A percentile compares a stretch with the other conserved stretches of the same genome.
Conservation (phyloP, 176 grass and related monocot genomes). For the Leersia perrieri region DNA sequence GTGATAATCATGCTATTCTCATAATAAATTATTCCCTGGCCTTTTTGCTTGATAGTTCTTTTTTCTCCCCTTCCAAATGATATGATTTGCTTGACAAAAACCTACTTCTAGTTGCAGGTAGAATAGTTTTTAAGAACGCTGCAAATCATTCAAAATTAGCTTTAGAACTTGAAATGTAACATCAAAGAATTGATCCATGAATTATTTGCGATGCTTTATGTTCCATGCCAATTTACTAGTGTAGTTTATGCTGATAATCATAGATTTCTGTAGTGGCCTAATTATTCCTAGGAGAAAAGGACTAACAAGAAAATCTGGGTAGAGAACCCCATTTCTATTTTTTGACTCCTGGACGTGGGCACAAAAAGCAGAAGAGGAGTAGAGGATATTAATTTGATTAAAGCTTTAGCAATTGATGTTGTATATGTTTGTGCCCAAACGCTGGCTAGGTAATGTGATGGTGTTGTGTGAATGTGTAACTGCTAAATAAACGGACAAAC, state of each 20-base stretch:
- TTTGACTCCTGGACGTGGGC: not conserved
- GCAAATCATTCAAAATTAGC: not conserved
- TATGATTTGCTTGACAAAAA: conserved; percentile 19
- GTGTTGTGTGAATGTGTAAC: too few species aligned
- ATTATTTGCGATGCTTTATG: not conserved
- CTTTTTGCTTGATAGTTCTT: not conserved
- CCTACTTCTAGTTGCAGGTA: not conserved
- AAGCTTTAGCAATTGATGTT: not conserved
- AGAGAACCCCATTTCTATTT: not conserved
- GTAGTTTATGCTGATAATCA: not conserved
- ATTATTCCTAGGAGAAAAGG: not conserved
- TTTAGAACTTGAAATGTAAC: conserved; percentile 1
- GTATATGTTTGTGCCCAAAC: too few species aligned
- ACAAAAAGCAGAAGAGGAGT: not conserved
- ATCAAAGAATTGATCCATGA: not conserved
- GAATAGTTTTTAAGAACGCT: not conserved
- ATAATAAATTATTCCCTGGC: not conserved
- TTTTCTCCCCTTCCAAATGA: not conserved
- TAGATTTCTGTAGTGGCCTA: not conserved
- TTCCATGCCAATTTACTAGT: not conserved
- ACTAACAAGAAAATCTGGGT: not conserved
- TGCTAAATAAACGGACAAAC: too few species aligned
- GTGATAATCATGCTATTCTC: not conserved
- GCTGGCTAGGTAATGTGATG: too few species aligned
- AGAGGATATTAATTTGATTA: not conserved